Base-by-base conservation (phyloP, 1,284 basidiomycete genomes). In the Leccinum subrobustum region DNA sequence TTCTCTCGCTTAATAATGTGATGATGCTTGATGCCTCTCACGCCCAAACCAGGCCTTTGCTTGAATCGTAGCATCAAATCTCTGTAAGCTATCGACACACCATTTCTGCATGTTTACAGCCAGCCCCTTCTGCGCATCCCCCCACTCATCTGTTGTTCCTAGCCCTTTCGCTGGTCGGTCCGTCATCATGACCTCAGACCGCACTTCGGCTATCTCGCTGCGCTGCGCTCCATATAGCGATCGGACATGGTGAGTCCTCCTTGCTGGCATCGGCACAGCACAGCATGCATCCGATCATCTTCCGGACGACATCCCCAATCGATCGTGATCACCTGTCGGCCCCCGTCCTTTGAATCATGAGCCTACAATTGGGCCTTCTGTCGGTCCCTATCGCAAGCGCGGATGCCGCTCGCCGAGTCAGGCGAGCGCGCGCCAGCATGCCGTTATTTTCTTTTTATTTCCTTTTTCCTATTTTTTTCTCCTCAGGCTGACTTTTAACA, bases 61-160 rank as follows among this genome's bases (percentile, higher is more conserved):
- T 31, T 18, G 44, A 65, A 53, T 52, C 44, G 29, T 56, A 59
- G 47, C 65, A 62, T 55, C 51, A 61, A 60, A 57, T 66, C 57
- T 23, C 33, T 48, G 52, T 64, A 56, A 54, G 59, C 50, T 60
- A 16, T 59, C 61, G 54, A 63, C 64, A 11, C 63, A 63, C 63
- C 69, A 65, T 69, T 58, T 23, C 58, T 64, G 67, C 71, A 65
- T 71, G 69, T 66, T 56, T 55, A 44, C 66, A 69, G 59, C 51
- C 7, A 31, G 27, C n/a, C 4, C 33, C 52, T 35, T 57, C 47
- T 31, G 33, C 42, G 3, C 25, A 52, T 27, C 29, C 47, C 55
- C 52, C 29, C 18, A 29, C 25, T 47, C 48, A 27, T n/a, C 29
- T 48, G n/a, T 9, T 18, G 18, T 64, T 27, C 57, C 54, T 48